These are phyloP conservation scores for Ailanthus altissimus DNA, from an alignment of 345 rosid genomes.

Conservation along the genomic window DNA sequence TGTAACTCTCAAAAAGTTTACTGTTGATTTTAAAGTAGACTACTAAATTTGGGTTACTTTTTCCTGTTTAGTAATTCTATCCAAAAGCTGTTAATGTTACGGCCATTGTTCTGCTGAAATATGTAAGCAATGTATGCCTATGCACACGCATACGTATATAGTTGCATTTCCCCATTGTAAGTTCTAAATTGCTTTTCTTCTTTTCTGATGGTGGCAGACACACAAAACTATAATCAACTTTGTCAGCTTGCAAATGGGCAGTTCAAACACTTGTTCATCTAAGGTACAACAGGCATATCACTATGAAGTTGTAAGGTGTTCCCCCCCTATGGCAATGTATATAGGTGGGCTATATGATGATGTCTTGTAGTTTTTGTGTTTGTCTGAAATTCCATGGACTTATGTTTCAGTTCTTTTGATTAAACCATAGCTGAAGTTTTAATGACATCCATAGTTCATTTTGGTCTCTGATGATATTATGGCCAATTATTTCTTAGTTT, in stretches of 20 bases:
- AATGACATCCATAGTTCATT: not conserved
- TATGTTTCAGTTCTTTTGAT: not conserved
- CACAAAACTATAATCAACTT: constrained; percentile 63
- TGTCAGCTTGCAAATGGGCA: constrained; percentile 88
- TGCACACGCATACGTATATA: not conserved
- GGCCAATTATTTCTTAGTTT: not conserved
- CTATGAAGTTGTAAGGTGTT: constrained; percentile 8
- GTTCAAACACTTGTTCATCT: constrained; percentile 68
- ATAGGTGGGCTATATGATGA: constrained; percentile 12
- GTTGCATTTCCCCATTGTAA: not conserved
- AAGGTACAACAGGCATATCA: constrained; percentile 14
- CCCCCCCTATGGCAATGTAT: constrained; percentile 5
- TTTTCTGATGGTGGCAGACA: constrained; percentile 45
- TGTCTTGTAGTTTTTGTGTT: not conserved
- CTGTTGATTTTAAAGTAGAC: not conserved
- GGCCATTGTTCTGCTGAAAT: not conserved
- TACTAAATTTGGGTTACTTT: not conserved
- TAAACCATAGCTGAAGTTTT: not conserved
- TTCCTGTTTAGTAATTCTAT: too few relatives aligned
- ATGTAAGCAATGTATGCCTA: not conserved
- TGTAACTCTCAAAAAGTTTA: not conserved
- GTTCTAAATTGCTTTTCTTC: not conserved
- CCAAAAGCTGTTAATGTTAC: not conserved
- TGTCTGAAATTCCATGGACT: not conserved
- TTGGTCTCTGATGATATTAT: not conserved